A percentile compares a stretch with the other conserved stretches of the same genome.
These are phyloP conservation scores for Forsythia viridissima DNA, from an alignment of 257 asterid genomes.

Conservation along the genomic window DNA sequence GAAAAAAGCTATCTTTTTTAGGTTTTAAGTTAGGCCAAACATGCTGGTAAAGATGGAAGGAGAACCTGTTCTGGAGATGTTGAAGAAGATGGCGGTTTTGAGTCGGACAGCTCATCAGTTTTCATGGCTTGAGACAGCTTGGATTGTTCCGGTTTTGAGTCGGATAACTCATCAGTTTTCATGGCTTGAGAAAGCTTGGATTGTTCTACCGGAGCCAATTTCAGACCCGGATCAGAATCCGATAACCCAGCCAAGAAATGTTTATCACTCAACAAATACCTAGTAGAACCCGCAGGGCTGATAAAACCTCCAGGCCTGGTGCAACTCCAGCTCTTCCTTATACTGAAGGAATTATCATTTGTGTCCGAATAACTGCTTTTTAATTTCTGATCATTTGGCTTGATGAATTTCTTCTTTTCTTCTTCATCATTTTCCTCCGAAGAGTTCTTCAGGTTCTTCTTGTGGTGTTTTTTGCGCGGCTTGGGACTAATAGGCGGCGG, in stretches of 20 bases:
- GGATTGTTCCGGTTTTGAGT: slow-evolving; percentile 17
- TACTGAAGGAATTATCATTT: background rate
- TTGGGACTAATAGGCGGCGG: slow-evolving; percentile 24
- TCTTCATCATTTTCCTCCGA: slow-evolving; percentile 17
- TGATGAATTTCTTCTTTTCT: slow-evolving; percentile 20
- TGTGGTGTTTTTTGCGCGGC: slow-evolving; percentile 21
- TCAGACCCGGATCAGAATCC: slow-evolving; percentile 36
- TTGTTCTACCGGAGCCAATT: slow-evolving; percentile 18
- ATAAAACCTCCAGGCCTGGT: slow-evolving; percentile 53
- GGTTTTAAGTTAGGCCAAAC: background rate
- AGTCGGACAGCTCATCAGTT: slow-evolving; percentile 24
- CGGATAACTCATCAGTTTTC: slow-evolving; percentile 25
- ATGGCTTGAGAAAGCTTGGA: background rate
- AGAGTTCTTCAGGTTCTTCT: slow-evolving; percentile 29
- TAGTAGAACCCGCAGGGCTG: slow-evolving; percentile 72
- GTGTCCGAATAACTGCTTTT: background rate
- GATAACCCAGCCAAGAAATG: slow-evolving; percentile 31
- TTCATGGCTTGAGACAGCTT: background rate
- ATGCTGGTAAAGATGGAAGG: background rate
- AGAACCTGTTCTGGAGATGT: slow-evolving; percentile 49
- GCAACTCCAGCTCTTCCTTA: slow-evolving; percentile 59
- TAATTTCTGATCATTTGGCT: background rate
- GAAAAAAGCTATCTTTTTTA: background rate
- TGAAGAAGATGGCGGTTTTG: background rate
- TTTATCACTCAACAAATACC: slow-evolving; percentile 65